Percentiles rank a stretch among this genome's conserved stretches.
phyloP scores from a whole-genome alignment of 805 yeast genomes.

The Spathaspora boniae region DNA sequence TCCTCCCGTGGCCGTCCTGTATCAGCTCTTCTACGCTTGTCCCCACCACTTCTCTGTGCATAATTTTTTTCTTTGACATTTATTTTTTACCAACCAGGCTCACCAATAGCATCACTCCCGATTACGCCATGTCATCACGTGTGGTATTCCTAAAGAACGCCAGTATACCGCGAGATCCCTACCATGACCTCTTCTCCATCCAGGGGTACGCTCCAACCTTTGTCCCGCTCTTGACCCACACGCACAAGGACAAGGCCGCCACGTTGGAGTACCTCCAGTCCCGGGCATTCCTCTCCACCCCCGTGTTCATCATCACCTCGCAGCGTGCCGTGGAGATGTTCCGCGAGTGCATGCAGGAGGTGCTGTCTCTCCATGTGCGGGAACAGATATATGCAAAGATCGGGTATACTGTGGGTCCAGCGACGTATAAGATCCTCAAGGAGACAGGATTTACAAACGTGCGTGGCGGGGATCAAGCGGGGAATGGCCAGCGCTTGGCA shows the following conservation, averaged over 20 bases:
- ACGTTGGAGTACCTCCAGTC: conserved; percentile 45
- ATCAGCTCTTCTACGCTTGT: too few relatives aligned
- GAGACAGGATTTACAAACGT: conserved; percentile 65
- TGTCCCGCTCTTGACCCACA: conserved; percentile 72
- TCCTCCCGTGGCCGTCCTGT: too few relatives aligned
- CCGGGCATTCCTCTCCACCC: conserved; percentile 36
- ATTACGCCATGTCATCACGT: too few relatives aligned
- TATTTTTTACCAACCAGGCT: too few relatives aligned
- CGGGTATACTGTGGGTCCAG: conserved; percentile 89
- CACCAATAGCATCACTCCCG: too few relatives aligned
- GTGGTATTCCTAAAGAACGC: conserved; percentile 67
- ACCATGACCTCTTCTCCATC: conserved; percentile 43
- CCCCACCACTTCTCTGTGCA: too few relatives aligned
- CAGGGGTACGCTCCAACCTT: conserved; percentile 46
- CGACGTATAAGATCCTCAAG: conserved; percentile 60
- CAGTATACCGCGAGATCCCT: conserved; percentile 67
- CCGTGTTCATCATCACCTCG: conserved; percentile 73
- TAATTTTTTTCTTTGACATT: neutral
- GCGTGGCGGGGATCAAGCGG: conserved; percentile 72
- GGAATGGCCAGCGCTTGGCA: conserved; percentile 73
- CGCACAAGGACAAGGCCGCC: conserved; percentile 45
- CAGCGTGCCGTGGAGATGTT: conserved; percentile 89
- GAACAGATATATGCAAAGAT: conserved; percentile 43
- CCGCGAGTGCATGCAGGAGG: conserved; percentile 38
- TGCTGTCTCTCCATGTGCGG: conserved; percentile 12